These are phyloP conservation scores for Przewalskia tangutica DNA, from an alignment of 257 asterid species.

Conservation along the genomic window DNA sequence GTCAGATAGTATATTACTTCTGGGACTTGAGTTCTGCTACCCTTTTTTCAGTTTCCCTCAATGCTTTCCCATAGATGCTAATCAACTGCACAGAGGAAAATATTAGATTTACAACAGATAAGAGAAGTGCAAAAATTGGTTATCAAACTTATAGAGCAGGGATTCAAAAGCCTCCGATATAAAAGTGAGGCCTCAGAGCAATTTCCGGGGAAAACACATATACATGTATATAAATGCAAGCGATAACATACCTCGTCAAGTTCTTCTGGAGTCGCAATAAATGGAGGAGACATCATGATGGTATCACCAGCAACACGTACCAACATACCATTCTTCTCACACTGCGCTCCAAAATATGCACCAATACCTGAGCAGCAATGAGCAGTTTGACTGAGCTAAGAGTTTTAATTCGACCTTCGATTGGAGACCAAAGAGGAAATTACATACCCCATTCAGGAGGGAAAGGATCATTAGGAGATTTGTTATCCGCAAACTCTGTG, in stretches of 20 bases:
- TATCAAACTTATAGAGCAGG: neutral
- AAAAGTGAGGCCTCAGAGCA: neutral
- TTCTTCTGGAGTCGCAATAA: constrained; percentile 58
- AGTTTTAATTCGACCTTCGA: neutral
- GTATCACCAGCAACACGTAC: constrained; percentile 80
- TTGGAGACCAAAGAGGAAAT: neutral
- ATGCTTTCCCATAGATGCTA: constrained; percentile 65
- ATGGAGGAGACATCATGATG: constrained; percentile 93
- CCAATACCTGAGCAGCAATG: constrained; percentile 42
- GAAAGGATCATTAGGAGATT: constrained; percentile 77
- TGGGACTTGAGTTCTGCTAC: constrained; percentile 66
- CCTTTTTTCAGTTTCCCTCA: constrained; percentile 73
- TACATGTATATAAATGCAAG: neutral
- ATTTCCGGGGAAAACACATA: neutral
- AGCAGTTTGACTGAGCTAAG: neutral
- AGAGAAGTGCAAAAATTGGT: neutral
- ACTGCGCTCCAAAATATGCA: constrained; percentile 79
- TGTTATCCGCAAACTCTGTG: constrained; percentile 74
- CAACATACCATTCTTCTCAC: constrained; percentile 76
- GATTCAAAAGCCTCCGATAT: neutral
- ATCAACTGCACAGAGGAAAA: constrained; percentile 38
- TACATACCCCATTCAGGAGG: constrained; percentile 92
- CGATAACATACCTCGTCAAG: constrained; percentile 41
- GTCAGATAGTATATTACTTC: constrained; percentile 18
- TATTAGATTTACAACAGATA: neutral